Conservation (phyloP, 108 stramenopile genomes). For the Conticribra weissflogii region DNA sequence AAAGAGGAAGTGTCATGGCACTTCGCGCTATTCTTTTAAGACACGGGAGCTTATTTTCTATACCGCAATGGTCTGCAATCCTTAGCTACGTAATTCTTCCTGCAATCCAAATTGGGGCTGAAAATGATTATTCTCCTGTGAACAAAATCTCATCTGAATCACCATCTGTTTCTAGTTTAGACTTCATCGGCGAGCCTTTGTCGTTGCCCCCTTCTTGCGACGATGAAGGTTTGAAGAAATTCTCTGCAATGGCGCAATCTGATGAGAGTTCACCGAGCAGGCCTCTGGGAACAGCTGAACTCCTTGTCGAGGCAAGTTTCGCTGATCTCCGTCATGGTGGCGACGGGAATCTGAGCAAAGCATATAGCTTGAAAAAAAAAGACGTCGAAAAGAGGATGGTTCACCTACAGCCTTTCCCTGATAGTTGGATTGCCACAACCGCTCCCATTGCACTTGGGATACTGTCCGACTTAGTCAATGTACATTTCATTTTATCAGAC, state of each 20-base stretch:
- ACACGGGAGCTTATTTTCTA: slow-evolving; percentile 74
- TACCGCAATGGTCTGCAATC: slow-evolving; percentile 62
- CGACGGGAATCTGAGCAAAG: slow-evolving; percentile 80
- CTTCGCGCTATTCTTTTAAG: slow-evolving; percentile 84
- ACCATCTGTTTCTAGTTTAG: slow-evolving; percentile 79
- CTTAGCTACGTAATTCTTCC: slow-evolving; percentile 70
- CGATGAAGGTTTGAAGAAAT: slow-evolving; percentile 70
- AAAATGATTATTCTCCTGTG: slow-evolving; percentile 68
- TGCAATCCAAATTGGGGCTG: slow-evolving; percentile 68
- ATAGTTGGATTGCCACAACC: slow-evolving; percentile 90
- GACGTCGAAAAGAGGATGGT: slow-evolving; percentile 35
- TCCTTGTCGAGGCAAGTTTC: slow-evolving; percentile 86
- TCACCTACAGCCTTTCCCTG: slow-evolving; percentile 77
- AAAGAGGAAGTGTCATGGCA: slow-evolving; percentile 81
- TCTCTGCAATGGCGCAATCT: slow-evolving; percentile 56
- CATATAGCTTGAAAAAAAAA: slow-evolving; percentile 71
- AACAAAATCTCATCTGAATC: slow-evolving; percentile 79
- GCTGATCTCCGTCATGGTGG: slow-evolving; percentile 87
- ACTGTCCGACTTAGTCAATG: slow-evolving; percentile 71
- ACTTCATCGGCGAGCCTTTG: slow-evolving; percentile 74
- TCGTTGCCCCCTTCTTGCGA: slow-evolving; percentile 68
- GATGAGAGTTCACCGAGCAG: slow-evolving; percentile 68
- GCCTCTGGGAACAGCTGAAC: slow-evolving; percentile 75
- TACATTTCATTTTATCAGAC: slow-evolving; percentile 52
- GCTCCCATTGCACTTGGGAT: slow-evolving; percentile 79